Evolutionary conservation across 2,329 filamentous ascomycete genomes (phyloP), one percentile per base, ranked within the genome.

Genomic region (Teratosphaeria gauchensis): DNA sequence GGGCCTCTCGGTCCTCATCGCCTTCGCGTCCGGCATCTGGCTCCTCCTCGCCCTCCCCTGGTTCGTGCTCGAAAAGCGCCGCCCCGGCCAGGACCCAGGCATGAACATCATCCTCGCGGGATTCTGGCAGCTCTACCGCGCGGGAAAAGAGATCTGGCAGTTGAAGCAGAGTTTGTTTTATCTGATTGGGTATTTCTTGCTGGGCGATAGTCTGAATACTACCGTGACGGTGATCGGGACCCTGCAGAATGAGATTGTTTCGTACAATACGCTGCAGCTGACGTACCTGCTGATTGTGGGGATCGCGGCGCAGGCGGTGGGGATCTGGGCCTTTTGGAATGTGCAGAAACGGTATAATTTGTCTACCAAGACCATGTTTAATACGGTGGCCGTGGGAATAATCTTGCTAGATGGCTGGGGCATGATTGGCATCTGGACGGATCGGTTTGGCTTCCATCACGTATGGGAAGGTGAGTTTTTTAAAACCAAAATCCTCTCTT

Each of bases 171-270:
- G 80, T 62, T 69, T 88, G 31, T 74, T 86, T 19, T 88, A 88
- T 68, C 77, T 89, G 0, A 78, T 84, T 51, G 84, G 79, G 2
- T 88, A 87, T 66, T 88, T 88, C 67, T 75, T 88, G 1, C 78
- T 88, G 0, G 85, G 84, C n/a, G 86, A 88, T 70, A 84, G 82
- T 1, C 75, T 88, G 38, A 88, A 88, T 69, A 89, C 86, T 0
- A 87, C 85, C 0, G 83, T 87, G 4, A 88, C 86, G 0, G 84
- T 88, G 24, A 83, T 88, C 33, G 77, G 75, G 0, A 88, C 84
- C 0, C 71, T 87, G 4, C 86, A 88, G 66, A 87, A 87, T 63
- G 77, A 77, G 38, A 79, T 87, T 3, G 84, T 88, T 2, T 76
- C 78, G 3, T 88, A 87, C 71, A 83, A 86, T 65, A 85, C 83